These are phyloP conservation scores for Myxozyma monticola DNA, from an alignment of 805 yeast genomes.

Conservation along the genomic window DNA sequence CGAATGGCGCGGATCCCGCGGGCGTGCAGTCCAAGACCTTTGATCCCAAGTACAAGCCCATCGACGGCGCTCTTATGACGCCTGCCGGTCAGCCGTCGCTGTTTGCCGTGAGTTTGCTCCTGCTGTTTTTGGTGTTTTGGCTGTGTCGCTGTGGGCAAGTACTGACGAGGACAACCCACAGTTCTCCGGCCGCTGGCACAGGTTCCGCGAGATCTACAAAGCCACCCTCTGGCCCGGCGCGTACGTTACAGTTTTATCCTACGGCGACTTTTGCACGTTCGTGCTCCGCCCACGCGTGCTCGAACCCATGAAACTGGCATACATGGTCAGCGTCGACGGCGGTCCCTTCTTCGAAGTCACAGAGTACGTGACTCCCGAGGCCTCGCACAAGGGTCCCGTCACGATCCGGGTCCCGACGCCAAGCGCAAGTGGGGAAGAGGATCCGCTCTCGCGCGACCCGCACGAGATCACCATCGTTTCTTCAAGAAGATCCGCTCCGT, in stretches of 20 bases:
- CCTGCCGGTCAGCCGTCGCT: constrained; percentile 26
- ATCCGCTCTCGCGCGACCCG: constrained; percentile 13
- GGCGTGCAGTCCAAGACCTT: constrained; percentile 24
- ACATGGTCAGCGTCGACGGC: constrained; percentile 22
- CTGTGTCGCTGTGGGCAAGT: neutral
- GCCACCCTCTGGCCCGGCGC: constrained; percentile 31
- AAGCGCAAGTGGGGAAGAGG: neutral
- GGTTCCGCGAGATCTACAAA: constrained; percentile 23
- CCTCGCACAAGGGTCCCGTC: constrained; percentile 15
- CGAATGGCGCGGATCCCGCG: constrained; percentile 3
- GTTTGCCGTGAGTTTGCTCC: constrained; percentile 13
- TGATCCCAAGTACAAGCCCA: constrained; percentile 23
- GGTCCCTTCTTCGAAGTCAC: constrained; percentile 19
- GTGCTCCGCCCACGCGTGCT: constrained; percentile 16
- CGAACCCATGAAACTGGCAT: constrained; percentile 10
- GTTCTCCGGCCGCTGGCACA: constrained; percentile 30
- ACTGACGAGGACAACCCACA: too few species aligned
- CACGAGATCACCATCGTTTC: constrained; percentile 24
- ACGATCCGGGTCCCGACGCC: constrained; percentile 13
- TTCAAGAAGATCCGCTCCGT: constrained; percentile 15
- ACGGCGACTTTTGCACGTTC: constrained; percentile 27
- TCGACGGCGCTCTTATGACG: constrained; percentile 20
- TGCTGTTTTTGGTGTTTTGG: neutral
- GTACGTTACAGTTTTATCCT: constrained; percentile 21
- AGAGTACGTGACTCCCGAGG: constrained; percentile 3